Conservation (phyloP, 2,329 filamentous ascomycete species). For the Nannizziopsis barbatae region DNA sequence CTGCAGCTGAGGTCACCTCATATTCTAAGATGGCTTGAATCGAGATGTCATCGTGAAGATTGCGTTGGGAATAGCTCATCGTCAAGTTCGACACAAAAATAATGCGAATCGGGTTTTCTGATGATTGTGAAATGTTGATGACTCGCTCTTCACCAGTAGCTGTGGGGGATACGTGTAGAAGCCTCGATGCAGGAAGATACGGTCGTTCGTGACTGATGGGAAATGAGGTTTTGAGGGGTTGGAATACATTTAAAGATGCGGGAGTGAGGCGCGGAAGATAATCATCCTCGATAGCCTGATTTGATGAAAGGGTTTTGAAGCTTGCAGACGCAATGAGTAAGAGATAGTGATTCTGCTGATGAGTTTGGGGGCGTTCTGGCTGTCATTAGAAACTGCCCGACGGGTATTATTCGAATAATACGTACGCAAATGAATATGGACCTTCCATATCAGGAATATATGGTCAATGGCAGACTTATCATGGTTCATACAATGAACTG, state of each 20-base stretch:
- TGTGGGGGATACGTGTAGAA: constrained; percentile 46
- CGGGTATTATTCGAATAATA: background rate
- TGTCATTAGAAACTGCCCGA: background rate
- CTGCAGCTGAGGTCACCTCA: constrained; percentile 44
- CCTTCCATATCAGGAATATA: constrained; percentile 37
- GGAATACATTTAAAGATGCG: constrained; percentile 47
- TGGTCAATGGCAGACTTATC: constrained; percentile 30
- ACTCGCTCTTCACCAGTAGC: constrained; percentile 39
- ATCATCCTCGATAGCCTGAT: constrained; percentile 35
- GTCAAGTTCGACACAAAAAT: constrained; percentile 47
- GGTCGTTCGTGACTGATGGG: constrained; percentile 35
- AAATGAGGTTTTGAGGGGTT: constrained; percentile 42
- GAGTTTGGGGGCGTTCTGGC: constrained; percentile 38
- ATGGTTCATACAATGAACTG: constrained; percentile 35
- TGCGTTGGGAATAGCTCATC: constrained; percentile 44
- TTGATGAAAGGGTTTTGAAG: constrained; percentile 33
- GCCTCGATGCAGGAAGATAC: constrained; percentile 47
- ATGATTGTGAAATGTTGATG: constrained; percentile 44
- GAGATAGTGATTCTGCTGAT: constrained; percentile 46
- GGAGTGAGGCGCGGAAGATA: constrained; percentile 46
- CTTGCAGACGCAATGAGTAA: constrained; percentile 43
- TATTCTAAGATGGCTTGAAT: constrained; percentile 45
- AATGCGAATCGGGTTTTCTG: constrained; percentile 43
- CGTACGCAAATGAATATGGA: constrained; percentile 34
- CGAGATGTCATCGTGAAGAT: constrained; percentile 33